Evolutionary conservation across 2,329 filamentous ascomycete genomes (phyloP).

Genomic region (Ascochyta viciae-villosae): DNA sequence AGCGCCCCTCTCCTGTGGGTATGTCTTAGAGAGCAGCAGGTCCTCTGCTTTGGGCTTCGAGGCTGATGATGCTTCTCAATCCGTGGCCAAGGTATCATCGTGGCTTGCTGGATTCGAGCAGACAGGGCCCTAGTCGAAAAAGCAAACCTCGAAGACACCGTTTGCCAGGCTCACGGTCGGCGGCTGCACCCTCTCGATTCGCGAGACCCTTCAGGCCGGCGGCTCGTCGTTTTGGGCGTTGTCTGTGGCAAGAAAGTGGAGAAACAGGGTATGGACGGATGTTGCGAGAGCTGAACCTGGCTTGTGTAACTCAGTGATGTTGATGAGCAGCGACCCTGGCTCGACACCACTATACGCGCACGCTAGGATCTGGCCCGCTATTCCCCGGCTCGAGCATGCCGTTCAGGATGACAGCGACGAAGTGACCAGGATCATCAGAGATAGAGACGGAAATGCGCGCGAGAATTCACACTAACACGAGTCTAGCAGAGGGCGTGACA

Average conservation of each 20-base stretch:
- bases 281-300: slow-evolving; percentile 1
- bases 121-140: slow-evolving; percentile 15
- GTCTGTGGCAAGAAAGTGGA: slow-evolving; percentile 18
- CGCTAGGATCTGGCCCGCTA: slow-evolving; percentile 12
- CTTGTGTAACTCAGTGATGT: slow-evolving; percentile 13
- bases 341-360: background rate
- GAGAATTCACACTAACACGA: background rate
- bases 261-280: slow-evolving; percentile 8
- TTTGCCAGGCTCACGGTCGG: slow-evolving; percentile 34
- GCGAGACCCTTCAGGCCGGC: slow-evolving; percentile 21
- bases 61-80: slow-evolving; percentile 28
- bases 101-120: slow-evolving; percentile 24
- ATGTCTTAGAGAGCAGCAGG: slow-evolving; percentile 19
- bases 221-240: slow-evolving; percentile 26
- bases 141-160: slow-evolving; percentile 25
- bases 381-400: slow-evolving; percentile 29
- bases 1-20: slow-evolving; percentile 7
- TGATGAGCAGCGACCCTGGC: slow-evolving; percentile 1
- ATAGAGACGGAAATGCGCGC: slow-evolving; percentile 3
- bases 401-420: background rate
- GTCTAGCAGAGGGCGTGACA: background rate
- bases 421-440: slow-evolving; percentile 10
- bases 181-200: slow-evolving; percentile 30
- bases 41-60: slow-evolving; percentile 18
- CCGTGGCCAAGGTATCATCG: slow-evolving; percentile 31